Percentiles rank a stretch among this genome's conserved stretches.
Conservation (phyloP, 2,329 filamentous ascomycete species). For the Dichotomopilus funicola region DNA sequence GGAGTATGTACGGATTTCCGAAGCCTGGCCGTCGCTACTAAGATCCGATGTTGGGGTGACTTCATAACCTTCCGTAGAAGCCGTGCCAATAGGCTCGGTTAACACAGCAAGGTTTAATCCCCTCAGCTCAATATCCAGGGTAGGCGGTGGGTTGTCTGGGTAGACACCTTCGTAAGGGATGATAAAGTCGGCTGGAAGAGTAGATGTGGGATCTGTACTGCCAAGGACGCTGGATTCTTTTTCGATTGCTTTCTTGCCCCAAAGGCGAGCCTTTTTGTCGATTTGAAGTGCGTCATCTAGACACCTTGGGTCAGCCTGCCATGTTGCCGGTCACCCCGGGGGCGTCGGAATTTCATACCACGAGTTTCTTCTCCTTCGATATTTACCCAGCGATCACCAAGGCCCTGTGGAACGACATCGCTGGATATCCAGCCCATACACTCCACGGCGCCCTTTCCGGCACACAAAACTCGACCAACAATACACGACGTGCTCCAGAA, state of each 20-base stretch:
- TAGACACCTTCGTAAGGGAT: conserved; percentile 53
- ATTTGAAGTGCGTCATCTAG: conserved; percentile 44
- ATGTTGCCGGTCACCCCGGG: background rate
- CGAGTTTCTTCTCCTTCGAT: conserved; percentile 49
- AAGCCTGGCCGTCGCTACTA: conserved; percentile 26
- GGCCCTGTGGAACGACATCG: conserved; percentile 46
- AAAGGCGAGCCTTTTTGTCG: conserved; percentile 52
- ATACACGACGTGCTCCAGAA: conserved; percentile 65
- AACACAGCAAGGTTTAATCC: conserved; percentile 44
- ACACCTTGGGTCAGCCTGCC: conserved; percentile 15
- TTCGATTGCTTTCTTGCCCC: conserved; percentile 54
- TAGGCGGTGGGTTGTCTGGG: conserved; percentile 39
- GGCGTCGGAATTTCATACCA: conserved; percentile 33
- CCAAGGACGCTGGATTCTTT: conserved; percentile 55
- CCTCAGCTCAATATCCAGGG: conserved; percentile 43
- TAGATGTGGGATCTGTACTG: conserved; percentile 45
- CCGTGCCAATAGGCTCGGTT: conserved; percentile 39
- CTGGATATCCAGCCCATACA: conserved; percentile 65
- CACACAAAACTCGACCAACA: conserved; percentile 58
- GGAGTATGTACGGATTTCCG: conserved; percentile 33
- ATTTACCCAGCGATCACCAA: conserved; percentile 52
- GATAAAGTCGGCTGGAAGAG: conserved; percentile 56
- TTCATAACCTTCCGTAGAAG: conserved; percentile 38
- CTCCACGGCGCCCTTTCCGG: conserved; percentile 54
- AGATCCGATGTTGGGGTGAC: conserved; percentile 34